Conservation (phyloP, 805 yeast genomes). For the Nakazawaea ishiwadae region DNA sequence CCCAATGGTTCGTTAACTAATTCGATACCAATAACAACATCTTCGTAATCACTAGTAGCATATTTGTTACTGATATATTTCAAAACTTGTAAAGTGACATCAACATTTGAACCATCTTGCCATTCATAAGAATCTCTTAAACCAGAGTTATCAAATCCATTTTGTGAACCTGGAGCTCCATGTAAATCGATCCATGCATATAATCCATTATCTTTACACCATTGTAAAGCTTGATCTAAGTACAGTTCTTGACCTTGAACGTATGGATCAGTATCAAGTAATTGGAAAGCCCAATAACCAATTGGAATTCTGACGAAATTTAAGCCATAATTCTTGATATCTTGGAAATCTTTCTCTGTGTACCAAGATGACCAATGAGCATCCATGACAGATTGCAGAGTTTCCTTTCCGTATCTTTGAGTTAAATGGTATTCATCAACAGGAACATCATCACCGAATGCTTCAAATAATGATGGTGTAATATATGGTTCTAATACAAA, state of each 20-base stretch:
- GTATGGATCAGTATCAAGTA: conserved; percentile 50
- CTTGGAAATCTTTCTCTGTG: conserved; percentile 51
- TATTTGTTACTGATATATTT: conserved; percentile 46
- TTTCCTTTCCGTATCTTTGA: conserved; percentile 40
- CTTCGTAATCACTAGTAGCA: conserved; percentile 39
- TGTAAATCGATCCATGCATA: conserved; percentile 76
- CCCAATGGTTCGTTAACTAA: conserved; percentile 71
- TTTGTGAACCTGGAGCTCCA: conserved; percentile 82
- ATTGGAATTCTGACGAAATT: conserved; percentile 74
- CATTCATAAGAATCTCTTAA: conserved; percentile 45
- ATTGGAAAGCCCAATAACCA: conserved; percentile 76
- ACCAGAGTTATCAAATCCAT: conserved; percentile 84
- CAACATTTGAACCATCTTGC: conserved; percentile 37
- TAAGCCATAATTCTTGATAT: conserved; percentile 48
- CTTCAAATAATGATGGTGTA: conserved; percentile 56
- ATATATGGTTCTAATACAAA: conserved; percentile 66
- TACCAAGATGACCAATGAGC: conserved; percentile 57
- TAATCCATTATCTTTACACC: conserved; percentile 59
- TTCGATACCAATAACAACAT: conserved; percentile 66
- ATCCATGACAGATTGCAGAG: conserved; percentile 36
- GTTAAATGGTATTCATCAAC: conserved; percentile 60
- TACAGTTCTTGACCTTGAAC: conserved; percentile 63
- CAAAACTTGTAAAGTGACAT: conserved; percentile 46
- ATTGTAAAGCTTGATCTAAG: conserved; percentile 57
- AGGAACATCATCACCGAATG: conserved; percentile 37